Evolutionary conservation across 2,329 filamentous ascomycete genomes (phyloP).

Genomic region (Helotiales sp.): DNA sequence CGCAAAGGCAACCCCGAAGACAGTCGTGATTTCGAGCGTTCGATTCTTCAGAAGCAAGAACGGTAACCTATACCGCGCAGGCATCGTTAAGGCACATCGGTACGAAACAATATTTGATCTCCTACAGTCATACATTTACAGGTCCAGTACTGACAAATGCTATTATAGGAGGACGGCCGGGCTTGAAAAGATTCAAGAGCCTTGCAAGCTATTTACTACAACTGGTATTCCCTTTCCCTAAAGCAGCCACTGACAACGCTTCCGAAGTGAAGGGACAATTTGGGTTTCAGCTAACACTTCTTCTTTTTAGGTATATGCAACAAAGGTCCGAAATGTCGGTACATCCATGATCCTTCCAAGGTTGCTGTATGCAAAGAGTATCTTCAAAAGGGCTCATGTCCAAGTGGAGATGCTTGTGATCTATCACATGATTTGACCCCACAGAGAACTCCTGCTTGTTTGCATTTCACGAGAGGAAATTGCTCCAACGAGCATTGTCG

Average conservation of each 20-base stretch:
- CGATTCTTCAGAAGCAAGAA: conserved; percentile 83
- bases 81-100: conserved; percentile 74
- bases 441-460: conserved; percentile 82
- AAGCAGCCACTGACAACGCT: conserved; percentile 1
- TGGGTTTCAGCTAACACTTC: conserved; percentile 34
- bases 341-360: conserved; percentile 80
- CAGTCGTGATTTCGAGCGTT: conserved; percentile 71
- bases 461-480: conserved; percentile 87
- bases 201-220: conserved; percentile 71
- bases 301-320: conserved; percentile 73
- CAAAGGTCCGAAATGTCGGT: conserved; percentile 78
- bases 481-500: conserved; percentile 85
- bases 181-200: conserved; percentile 69
- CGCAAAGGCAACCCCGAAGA: conserved; percentile 71
- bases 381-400: conserved; percentile 76
- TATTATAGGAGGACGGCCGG: conserved; percentile 39
- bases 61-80: conserved; percentile 80
- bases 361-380: conserved; percentile 90
- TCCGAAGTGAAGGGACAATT: conserved; percentile 17
- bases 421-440: conserved; percentile 84
- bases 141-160: conserved; percentile 29
- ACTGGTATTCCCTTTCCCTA: conserved; percentile 57
- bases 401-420: conserved; percentile 77
- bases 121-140: too few relatives aligned
- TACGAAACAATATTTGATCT: conserved; percentile 46